Percentiles rank a stretch among this genome's conserved stretches.
Evolutionary conservation across 768 basidiomycete genomes (phyloP).

Genomic region (Phallus indusiatus): DNA sequence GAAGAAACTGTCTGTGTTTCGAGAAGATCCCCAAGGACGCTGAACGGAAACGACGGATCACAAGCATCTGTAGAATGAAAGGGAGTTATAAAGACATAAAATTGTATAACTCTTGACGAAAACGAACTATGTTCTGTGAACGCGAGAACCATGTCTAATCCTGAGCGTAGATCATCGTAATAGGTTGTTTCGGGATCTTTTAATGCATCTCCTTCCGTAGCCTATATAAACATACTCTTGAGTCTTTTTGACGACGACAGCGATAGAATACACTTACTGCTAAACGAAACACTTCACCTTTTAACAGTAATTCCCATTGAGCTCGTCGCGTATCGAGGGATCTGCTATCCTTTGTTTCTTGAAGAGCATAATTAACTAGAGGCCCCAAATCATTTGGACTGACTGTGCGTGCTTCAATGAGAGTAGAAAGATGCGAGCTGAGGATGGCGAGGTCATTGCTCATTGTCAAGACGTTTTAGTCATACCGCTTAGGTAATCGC

Average conservation of each 20-base stretch:
- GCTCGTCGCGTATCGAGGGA: slow-evolving; percentile 49
- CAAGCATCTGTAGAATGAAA: slow-evolving; percentile 54
- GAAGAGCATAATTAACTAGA: slow-evolving; percentile 6
- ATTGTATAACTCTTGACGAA: not conserved
- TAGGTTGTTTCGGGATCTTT: slow-evolving; percentile 44
- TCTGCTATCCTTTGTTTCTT: slow-evolving; percentile 2
- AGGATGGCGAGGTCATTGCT: slow-evolving; percentile 9
- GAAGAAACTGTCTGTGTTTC: slow-evolving; percentile 80
- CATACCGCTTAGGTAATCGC: no score
- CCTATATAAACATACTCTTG: slow-evolving; percentile 27
- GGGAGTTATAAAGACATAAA: slow-evolving; percentile 3
- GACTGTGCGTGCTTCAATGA: slow-evolving; percentile 9
- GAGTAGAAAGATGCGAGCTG: slow-evolving; percentile 8
- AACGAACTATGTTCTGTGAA: slow-evolving; percentile 68
- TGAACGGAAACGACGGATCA: slow-evolving; percentile 64
- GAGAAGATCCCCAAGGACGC: slow-evolving; percentile 68
- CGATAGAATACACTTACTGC: slow-evolving; percentile 36
- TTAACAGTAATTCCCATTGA: slow-evolving; percentile 67
- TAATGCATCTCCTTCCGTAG: slow-evolving; percentile 57
- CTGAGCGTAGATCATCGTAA: slow-evolving; percentile 48
- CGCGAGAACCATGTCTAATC: slow-evolving; percentile 63
- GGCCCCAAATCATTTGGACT: slow-evolving; percentile 4
- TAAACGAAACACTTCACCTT: slow-evolving; percentile 60
- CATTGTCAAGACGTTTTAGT: not conserved
- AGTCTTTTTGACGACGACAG: not conserved